phyloP scores from a whole-genome alignment of 1,284 basidiomycete genomes.

The Paramarasmius palmivorus region DNA sequence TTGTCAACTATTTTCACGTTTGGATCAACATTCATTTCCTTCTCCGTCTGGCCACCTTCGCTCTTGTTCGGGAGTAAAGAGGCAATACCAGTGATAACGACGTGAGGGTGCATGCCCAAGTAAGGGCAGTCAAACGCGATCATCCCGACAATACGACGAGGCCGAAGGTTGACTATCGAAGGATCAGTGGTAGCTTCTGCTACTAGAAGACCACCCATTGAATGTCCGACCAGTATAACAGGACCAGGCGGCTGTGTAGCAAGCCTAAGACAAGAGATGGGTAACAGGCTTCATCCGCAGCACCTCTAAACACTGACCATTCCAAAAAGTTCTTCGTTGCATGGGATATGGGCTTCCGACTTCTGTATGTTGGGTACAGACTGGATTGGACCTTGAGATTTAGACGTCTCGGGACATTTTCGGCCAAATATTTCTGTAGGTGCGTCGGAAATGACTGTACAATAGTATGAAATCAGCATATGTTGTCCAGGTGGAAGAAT shows the following conservation, averaged over 20 bases:
- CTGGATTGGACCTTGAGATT: slow-evolving; percentile 42
- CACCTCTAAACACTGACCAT: slow-evolving; percentile 39
- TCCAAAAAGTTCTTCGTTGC: slow-evolving; percentile 51
- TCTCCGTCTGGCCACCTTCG: slow-evolving; percentile 31
- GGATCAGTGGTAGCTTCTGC: slow-evolving; percentile 50
- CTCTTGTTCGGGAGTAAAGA: slow-evolving; percentile 43
- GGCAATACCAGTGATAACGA: slow-evolving; percentile 55
- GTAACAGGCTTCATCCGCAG: slow-evolving; percentile 1
- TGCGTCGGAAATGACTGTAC: slow-evolving; percentile 51
- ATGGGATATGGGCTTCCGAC: slow-evolving; percentile 46
- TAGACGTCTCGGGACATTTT: slow-evolving; percentile 32
- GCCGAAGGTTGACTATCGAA: slow-evolving; percentile 25
- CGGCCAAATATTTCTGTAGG: slow-evolving; percentile 42
- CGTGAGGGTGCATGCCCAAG: slow-evolving; percentile 62
- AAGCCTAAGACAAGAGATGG: slow-evolving; percentile 36
- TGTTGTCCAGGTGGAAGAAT: slow-evolving; percentile 3
- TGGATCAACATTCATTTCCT: slow-evolving; percentile 43
- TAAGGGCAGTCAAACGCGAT: slow-evolving; percentile 58
- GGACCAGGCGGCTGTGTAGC: slow-evolving; percentile 51
- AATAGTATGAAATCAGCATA: not conserved
- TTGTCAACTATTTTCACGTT: slow-evolving; percentile 43
- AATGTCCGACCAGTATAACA: slow-evolving; percentile 56
- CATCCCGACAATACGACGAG: slow-evolving; percentile 49
- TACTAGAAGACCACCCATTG: slow-evolving; percentile 58
- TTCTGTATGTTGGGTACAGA: slow-evolving; percentile 59